Conservation (phyloP, 768 basidiomycete genomes). For the Tylopilus sp. region DNA sequence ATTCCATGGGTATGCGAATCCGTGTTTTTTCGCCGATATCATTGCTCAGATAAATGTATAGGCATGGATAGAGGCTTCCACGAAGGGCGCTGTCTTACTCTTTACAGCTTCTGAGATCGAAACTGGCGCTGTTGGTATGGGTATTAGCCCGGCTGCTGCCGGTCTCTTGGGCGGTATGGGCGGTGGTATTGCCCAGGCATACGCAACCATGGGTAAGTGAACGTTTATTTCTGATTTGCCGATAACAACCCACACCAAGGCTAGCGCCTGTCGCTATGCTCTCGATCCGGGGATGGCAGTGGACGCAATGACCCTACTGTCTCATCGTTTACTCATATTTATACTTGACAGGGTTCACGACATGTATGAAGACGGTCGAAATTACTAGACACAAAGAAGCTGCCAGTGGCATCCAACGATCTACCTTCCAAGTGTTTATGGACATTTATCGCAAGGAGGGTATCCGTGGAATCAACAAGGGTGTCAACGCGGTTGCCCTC, state of each 20-base stretch:
- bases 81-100: constrained; percentile 93
- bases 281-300: constrained; percentile 11
- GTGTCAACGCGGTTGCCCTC: constrained; percentile 92
- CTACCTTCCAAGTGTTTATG: constrained; percentile 90
- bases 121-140: constrained; percentile 55
- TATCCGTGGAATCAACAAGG: constrained; percentile 96
- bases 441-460: constrained; percentile 95
- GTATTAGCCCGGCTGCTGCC: constrained; percentile 74
- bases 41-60: constrained; percentile 27
- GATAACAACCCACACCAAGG: constrained; percentile 13
- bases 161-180: constrained; percentile 97
- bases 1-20: constrained; percentile 86
- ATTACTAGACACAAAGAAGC: constrained; percentile 95
- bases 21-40: background rate
- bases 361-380: constrained; percentile 99
- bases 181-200: constrained; percentile 96
- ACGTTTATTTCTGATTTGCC: background rate
- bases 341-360: constrained; percentile 77
- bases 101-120: constrained; percentile 97
- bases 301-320: background rate
- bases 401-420: constrained; percentile 78
- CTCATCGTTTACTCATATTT: constrained; percentile 8
- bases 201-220: constrained; percentile 97
- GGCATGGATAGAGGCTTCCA: constrained; percentile 99
- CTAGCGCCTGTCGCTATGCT: constrained; percentile 20